phyloP scores from a whole-genome alignment of 257 asterid species.

The Penstemon eatonii region DNA sequence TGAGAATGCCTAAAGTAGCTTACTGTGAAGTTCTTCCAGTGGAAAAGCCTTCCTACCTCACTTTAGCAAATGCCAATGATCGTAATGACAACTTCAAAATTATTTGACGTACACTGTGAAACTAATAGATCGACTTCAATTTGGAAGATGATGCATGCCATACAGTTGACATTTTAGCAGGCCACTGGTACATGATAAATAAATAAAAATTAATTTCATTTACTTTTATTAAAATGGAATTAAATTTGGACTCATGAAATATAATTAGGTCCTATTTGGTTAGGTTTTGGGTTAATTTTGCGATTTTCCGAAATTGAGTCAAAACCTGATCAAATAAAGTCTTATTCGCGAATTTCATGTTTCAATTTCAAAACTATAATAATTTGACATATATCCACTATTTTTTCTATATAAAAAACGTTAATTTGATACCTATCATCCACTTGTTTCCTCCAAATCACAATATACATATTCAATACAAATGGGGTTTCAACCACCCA shows the following conservation, averaged over 20 bases:
- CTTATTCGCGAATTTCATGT: too few relatives aligned
- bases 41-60: slow-evolving; percentile 21
- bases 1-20: slow-evolving; percentile 36
- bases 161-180: background rate
- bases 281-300: too few relatives aligned
- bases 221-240: background rate
- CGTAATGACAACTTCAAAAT: background rate
- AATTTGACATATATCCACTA: too few relatives aligned
- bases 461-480: too few relatives aligned
- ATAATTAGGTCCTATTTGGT: background rate
- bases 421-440: too few relatives aligned
- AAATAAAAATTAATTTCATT: background rate
- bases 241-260: background rate
- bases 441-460: too few relatives aligned
- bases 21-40: slow-evolving; percentile 20
- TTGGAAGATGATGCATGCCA: slow-evolving; percentile 31
- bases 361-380: too few relatives aligned
- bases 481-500: too few relatives aligned
- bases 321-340: too few relatives aligned
- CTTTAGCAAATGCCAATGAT: slow-evolving; percentile 41
- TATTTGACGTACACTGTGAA: slow-evolving; percentile 5
- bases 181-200: background rate
- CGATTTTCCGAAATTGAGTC: too few relatives aligned
- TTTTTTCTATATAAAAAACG: too few relatives aligned
- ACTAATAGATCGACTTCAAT: background rate